Percentiles rank a stretch among this genome's conserved stretches.
Conservation (phyloP, 164 flowering plant species). For the Platanus orientalis region DNA sequence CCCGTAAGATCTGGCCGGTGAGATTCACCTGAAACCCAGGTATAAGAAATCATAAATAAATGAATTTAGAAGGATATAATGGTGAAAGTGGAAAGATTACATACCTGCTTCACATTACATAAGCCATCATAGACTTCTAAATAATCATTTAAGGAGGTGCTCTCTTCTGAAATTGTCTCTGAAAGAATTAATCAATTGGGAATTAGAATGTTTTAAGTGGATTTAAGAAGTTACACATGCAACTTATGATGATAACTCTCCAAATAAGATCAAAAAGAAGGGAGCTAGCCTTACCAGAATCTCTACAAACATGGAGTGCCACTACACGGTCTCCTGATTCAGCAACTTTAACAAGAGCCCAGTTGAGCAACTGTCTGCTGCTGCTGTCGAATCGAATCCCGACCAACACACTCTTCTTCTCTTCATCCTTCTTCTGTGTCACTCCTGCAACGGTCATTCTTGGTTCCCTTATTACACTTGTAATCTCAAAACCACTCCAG, state of each 20-base stretch:
- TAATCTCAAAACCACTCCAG: conserved; percentile 11
- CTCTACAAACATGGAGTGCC: conserved; percentile 58
- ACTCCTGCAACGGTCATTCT: conserved; percentile 31
- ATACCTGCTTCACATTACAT: conserved; percentile 66
- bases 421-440: too few species aligned
- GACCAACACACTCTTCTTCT: conserved; percentile 48
- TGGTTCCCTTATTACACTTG: not conserved
- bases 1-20: conserved; percentile 35
- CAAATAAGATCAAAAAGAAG: not conserved
- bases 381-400: conserved; percentile 43
- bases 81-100: too few species aligned
- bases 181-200: conserved; percentile 9
- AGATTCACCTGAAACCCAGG: conserved; percentile 58
- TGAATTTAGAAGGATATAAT: not conserved
- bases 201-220: too few species aligned
- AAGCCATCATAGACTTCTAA: conserved; percentile 61
- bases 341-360: conserved; percentile 82
- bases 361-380: conserved; percentile 50
- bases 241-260: not conserved
- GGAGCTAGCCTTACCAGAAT: conserved; percentile 32
- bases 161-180: conserved; percentile 38
- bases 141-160: conserved; percentile 40
- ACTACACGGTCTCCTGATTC: conserved; percentile 67
- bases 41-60: conserved; percentile 1
- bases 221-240: too few species aligned